These are phyloP conservation scores for Gymnopilus junonius DNA, from an alignment of 768 basidiomycete species.

Conservation along the genomic window DNA sequence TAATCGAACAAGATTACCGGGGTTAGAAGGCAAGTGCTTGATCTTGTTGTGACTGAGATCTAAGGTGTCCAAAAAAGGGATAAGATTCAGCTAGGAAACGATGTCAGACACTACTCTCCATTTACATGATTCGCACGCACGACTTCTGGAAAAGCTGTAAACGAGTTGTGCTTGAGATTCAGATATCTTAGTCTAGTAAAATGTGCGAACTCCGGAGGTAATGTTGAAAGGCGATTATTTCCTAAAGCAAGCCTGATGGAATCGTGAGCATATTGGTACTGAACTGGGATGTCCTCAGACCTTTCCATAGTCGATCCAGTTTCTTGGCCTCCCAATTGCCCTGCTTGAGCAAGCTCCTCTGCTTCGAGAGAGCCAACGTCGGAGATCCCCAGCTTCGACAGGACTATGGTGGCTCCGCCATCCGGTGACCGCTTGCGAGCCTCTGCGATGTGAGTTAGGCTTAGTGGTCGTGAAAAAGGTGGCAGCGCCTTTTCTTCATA, in stretches of 20 bases:
- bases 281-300: conserved; percentile 33
- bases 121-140: conserved; percentile 53
- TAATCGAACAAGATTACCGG: conserved; percentile 79
- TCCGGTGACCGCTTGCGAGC: conserved; percentile 73
- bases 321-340: conserved; percentile 50
- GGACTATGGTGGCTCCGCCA: conserved; percentile 80
- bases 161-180: conserved; percentile 84
- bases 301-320: conserved; percentile 62
- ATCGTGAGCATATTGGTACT: neutral
- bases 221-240: conserved; percentile 78
- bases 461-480: conserved; percentile 44
- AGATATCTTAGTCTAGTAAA: conserved; percentile 81
- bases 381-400: conserved; percentile 78
- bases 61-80: conserved; percentile 90
- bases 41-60: conserved; percentile 95
- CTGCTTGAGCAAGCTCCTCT: conserved; percentile 69
- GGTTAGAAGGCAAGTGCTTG: conserved; percentile 73
- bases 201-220: conserved; percentile 76
- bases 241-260: conserved; percentile 78
- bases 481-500: conserved; percentile 24
- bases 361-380: conserved; percentile 79
- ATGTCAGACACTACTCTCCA: neutral
- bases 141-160: conserved; percentile 84
- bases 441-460: conserved; percentile 61
- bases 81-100: conserved; percentile 67